Evolutionary conservation across 306 rosid genomes (phyloP).

Genomic region (Pueraria montana): DNA sequence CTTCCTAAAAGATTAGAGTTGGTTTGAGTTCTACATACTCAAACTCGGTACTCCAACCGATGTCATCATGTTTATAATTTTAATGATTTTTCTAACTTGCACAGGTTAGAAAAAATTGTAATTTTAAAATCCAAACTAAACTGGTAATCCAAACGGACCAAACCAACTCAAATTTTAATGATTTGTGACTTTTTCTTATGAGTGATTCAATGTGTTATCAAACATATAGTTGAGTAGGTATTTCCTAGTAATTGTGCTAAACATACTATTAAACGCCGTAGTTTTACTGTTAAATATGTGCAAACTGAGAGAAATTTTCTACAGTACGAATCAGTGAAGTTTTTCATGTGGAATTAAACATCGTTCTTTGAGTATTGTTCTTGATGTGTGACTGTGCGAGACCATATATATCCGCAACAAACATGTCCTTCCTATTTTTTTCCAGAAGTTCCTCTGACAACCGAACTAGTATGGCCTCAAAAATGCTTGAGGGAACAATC

Average conservation of each 20-base stretch:
- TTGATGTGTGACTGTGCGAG: background rate
- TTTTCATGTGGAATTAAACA: background rate
- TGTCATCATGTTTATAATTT: too few species aligned
- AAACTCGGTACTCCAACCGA: too few species aligned
- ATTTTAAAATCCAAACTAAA: too few species aligned
- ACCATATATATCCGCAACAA: background rate
- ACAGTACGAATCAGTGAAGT: too few species aligned
- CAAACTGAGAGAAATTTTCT: background rate
- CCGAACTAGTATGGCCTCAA: slow-evolving; percentile 49
- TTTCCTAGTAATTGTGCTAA: background rate
- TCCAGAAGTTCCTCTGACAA: background rate
- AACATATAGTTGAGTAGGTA: background rate
- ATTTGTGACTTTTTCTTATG: background rate
- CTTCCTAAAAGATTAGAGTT: too few species aligned
- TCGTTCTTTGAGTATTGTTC: background rate
- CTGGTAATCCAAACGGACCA: too few species aligned
- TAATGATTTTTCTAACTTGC: too few species aligned
- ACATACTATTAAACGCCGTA: too few species aligned
- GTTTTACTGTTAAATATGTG: background rate
- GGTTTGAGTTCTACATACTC: too few species aligned
- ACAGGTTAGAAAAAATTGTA: too few species aligned
- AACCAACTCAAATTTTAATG: too few species aligned
- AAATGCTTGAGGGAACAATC: slow-evolving; percentile 66
- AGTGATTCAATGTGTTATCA: background rate
- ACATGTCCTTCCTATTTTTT: background rate